Percentiles rank a stretch among this genome's conserved stretches.
These are phyloP conservation scores for Dimocarpus longan DNA, from an alignment of 345 rosid species.

Conservation along the genomic window DNA sequence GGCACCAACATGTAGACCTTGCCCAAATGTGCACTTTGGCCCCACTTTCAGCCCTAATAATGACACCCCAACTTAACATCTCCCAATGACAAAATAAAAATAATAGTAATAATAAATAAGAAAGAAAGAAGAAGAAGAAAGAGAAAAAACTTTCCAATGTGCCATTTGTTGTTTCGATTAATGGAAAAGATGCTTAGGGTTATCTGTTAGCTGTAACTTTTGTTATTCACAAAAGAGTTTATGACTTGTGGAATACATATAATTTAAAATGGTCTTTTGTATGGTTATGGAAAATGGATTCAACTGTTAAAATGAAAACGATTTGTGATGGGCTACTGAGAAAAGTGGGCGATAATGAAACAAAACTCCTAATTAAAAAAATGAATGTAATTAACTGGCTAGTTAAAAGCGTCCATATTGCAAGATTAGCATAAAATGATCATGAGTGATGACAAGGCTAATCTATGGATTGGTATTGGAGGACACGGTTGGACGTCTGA, in stretches of 20 bases:
- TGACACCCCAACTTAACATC: conserved; percentile 41
- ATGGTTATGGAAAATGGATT: conserved; percentile 1
- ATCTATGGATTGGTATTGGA: conserved; percentile 12
- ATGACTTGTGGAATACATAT: conserved; percentile 6
- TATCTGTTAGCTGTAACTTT: conserved; percentile 13
- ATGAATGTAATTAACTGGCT: background rate
- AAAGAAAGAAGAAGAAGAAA: background rate
- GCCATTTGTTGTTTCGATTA: background rate
- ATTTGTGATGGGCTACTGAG: conserved; percentile 20
- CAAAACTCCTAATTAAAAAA: background rate
- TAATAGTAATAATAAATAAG: background rate
- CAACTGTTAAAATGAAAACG: conserved; percentile 6
- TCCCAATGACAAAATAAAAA: background rate
- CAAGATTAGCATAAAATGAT: background rate
- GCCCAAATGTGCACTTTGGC: conserved; percentile 39
- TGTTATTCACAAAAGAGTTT: background rate
- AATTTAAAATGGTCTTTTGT: background rate
- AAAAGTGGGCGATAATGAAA: conserved; percentile 7
- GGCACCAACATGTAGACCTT: conserved; percentile 70
- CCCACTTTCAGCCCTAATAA: conserved; percentile 44
- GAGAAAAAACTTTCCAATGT: background rate
- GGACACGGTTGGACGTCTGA: conserved; percentile 27
- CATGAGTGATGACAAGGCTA: conserved; percentile 27
- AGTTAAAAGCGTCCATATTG: conserved; percentile 5
- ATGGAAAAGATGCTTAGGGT: conserved; percentile 14